A percentile compares a stretch with the other conserved stretches of the same genome.
Conservation (phyloP, 306 rosid species). For the Vachellia collinsii region DNA sequence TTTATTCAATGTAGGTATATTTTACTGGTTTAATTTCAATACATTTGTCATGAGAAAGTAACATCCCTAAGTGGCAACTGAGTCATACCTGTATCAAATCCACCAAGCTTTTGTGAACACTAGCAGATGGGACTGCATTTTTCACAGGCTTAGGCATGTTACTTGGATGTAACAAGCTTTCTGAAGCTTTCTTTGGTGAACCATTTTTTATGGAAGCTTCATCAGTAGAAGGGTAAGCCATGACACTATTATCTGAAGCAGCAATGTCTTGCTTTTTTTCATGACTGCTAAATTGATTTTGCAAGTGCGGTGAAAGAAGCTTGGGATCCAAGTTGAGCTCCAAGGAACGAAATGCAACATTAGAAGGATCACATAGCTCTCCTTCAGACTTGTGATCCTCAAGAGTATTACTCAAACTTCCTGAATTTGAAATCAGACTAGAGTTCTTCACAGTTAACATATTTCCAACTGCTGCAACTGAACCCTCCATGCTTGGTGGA, state of each 20-base stretch:
- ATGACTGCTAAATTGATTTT: constrained; percentile 43
- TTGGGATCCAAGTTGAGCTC: constrained; percentile 51
- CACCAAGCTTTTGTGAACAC: constrained; percentile 57
- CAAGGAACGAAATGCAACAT: constrained; percentile 38
- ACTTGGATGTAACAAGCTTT: constrained; percentile 33
- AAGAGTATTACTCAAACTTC: constrained; percentile 36
- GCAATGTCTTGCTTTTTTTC: constrained; percentile 40
- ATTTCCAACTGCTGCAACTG: constrained; percentile 52
- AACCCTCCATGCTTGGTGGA: constrained; percentile 77
- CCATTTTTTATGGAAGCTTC: constrained; percentile 48
- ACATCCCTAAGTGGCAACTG: background rate
- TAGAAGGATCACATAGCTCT: constrained; percentile 52
- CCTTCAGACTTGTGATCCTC: constrained; percentile 44
- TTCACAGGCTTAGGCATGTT: constrained; percentile 35
- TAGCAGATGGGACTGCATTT: constrained; percentile 36
- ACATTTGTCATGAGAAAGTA: background rate
- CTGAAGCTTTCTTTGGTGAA: constrained; percentile 48
- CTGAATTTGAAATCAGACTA: constrained; percentile 39
- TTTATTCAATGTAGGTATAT: background rate
- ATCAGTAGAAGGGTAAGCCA: constrained; percentile 50
- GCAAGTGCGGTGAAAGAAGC: constrained; percentile 46
- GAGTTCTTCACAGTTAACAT: constrained; percentile 48
- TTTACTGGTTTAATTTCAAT: constrained; percentile 14
- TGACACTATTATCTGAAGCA: constrained; percentile 49
- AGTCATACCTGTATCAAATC: constrained; percentile 66